Conservation (phyloP, 768 basidiomycete genomes). For the Dentipellis sp. region DNA sequence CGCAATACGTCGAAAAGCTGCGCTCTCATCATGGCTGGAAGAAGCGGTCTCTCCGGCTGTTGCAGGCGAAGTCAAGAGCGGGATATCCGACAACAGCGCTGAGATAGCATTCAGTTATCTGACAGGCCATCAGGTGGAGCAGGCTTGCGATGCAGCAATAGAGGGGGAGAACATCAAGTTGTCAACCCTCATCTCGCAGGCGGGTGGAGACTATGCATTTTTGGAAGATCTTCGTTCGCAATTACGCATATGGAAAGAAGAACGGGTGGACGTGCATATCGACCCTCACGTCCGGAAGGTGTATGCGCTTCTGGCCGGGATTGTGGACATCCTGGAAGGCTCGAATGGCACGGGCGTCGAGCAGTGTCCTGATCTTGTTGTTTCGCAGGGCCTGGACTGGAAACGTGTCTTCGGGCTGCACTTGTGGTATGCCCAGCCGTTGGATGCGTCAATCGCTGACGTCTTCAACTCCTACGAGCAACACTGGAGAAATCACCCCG, state of each 20-base stretch:
- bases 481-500: constrained; percentile 26
- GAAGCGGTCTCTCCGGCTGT: constrained; percentile 59
- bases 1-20: constrained; percentile 64
- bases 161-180: constrained; percentile 76
- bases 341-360: constrained; percentile 41
- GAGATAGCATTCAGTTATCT: constrained; percentile 65
- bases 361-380: constrained; percentile 46
- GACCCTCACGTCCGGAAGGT: constrained; percentile 62
- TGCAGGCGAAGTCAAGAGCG: constrained; percentile 58
- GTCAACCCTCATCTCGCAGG: constrained; percentile 83
- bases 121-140: constrained; percentile 81
- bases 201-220: constrained; percentile 69
- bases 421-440: constrained; percentile 77
- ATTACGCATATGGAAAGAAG: constrained; percentile 73
- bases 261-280: constrained; percentile 64
- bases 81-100: constrained; percentile 34
- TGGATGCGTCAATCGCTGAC: constrained; percentile 62
- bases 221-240: constrained; percentile 67
- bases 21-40: constrained; percentile 81
- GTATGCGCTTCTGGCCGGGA: constrained; percentile 79
- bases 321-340: constrained; percentile 49
- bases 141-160: constrained; percentile 66
- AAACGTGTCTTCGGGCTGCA: constrained; percentile 85
- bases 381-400: constrained; percentile 82
- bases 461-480: constrained; percentile 56